Base-by-base conservation (phyloP, 2,329 filamentous ascomycete genomes). In the Teratosphaeria pseudoeucalypti region DNA sequence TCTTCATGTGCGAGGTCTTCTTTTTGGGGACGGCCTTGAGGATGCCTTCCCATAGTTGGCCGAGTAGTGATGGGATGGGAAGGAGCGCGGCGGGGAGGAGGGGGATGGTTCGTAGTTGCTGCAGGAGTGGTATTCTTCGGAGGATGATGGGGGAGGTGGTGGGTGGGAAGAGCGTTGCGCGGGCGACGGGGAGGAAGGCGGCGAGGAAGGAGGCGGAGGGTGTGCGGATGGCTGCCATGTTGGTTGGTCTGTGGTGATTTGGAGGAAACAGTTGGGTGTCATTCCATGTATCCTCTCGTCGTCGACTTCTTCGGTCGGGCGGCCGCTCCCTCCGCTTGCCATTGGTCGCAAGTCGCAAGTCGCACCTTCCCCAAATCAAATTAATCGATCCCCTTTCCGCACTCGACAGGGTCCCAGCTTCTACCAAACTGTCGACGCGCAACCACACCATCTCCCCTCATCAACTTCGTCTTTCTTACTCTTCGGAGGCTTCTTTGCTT, bases 1-100 rank as follows among this genome's bases (percentile, higher is more conserved):
- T 96, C 79, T 94, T 96, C 80, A 90, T 90, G 75, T 99, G 90
- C 52, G 92, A 96, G 37, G 91, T 95, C 83, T 97, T 99, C 79
- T 96, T 97, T 82, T 99, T 99, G 5, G 94, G 94, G 16, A 97
- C 94, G 1, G 94, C 94, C 65, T 86, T 86, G 66, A 99, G 81
- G 54, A 99, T 83, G 6, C 89, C 91, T 67, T 96, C 92, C 92
- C 92, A 97, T 69, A 99, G 85, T 63, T 88, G 89, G 59, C 84
- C 85, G 26, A 96, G 76, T n/a, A 91, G 71, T 5, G 82, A 82
- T 6, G 88, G 86, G 57, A 92, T 78, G 56, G 88, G 84, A 47
- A 87, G 74, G 6, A 84, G 77, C 61, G 86, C 77, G 16, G 82
- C 77, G 34, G 85, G 64, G 79, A 80, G 60, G 79, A 79, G 58